Conservation (phyloP, 1,139 yeast genomes). For the Spathaspora sp. region DNA sequence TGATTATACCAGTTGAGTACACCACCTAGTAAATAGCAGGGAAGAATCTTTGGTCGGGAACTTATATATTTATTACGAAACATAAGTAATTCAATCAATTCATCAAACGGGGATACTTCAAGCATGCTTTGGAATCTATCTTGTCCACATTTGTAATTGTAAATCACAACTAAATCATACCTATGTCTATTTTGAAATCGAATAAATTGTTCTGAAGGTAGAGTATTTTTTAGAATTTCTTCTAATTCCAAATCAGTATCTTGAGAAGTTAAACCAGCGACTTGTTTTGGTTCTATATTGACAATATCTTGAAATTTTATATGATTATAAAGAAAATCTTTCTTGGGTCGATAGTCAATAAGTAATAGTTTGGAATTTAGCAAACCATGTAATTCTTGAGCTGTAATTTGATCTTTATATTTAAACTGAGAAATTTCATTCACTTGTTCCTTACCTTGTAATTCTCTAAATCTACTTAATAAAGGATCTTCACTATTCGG, state of each 20-base stretch:
- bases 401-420: slow-evolving; percentile 25
- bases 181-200: slow-evolving; percentile 51
- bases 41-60: slow-evolving; percentile 32
- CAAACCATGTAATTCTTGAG: slow-evolving; percentile 23
- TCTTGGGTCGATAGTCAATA: slow-evolving; percentile 65
- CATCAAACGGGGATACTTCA: slow-evolving; percentile 32
- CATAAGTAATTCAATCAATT: slow-evolving; percentile 54
- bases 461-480: slow-evolving; percentile 19
- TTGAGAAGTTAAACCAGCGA: slow-evolving; percentile 3
- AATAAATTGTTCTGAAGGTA: slow-evolving; percentile 54
- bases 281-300: slow-evolving; percentile 62
- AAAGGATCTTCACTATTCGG: slow-evolving; percentile 19
- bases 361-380: slow-evolving; percentile 35
- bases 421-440: slow-evolving; percentile 12
- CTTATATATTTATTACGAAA: slow-evolving; percentile 37
- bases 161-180: slow-evolving; percentile 63
- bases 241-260: slow-evolving; percentile 62
- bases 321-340: slow-evolving; percentile 59
- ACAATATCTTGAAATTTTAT: slow-evolving; percentile 55
- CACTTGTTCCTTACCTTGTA: slow-evolving; percentile 8
- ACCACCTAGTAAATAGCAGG: slow-evolving; percentile 43
- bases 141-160: slow-evolving; percentile 45
- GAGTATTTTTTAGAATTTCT: slow-evolving; percentile 49
- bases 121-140: slow-evolving; percentile 23
- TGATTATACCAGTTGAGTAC: slow-evolving; percentile 36